Percentiles rank a stretch among this genome's conserved stretches.
phyloP scores from a whole-genome alignment of 257 asterid species.

The Craterostigma plantagineum region DNA sequence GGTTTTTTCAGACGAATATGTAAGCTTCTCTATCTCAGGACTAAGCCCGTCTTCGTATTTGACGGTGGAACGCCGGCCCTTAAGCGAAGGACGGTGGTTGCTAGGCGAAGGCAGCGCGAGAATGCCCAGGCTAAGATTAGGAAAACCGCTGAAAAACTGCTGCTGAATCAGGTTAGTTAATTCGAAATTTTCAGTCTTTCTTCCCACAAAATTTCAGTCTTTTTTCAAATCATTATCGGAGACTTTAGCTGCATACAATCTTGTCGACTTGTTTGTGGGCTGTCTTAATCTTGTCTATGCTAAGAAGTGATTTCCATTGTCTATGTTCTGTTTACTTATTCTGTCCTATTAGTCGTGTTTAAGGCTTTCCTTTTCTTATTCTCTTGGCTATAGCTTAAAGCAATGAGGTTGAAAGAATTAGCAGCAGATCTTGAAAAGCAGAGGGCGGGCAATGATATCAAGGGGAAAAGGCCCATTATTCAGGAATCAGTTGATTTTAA shows the following conservation, averaged over 20 bases:
- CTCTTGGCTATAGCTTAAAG: conserved; percentile 35
- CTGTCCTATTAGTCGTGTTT: no score
- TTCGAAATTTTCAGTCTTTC: not conserved
- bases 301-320: conserved; percentile 2
- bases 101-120: conserved; percentile 94
- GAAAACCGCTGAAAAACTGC: conserved; percentile 91
- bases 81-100: conserved; percentile 83
- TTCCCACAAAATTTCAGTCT: no score
- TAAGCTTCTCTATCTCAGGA: conserved; percentile 76
- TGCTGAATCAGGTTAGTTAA: conserved; percentile 56
- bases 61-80: conserved; percentile 96
- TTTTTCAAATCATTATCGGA: no score
- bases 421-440: conserved; percentile 64
- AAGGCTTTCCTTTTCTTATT: no score
- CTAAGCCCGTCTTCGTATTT: conserved; percentile 87
- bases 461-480: conserved; percentile 30
- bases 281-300: conserved; percentile 7
- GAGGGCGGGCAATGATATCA: conserved; percentile 35
- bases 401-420: conserved; percentile 60
- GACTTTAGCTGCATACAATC: no score
- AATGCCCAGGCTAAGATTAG: conserved; percentile 93
- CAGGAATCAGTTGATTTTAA: conserved; percentile 12
- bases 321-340: not conserved
- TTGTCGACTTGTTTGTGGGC: not conserved
- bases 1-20: conserved; percentile 93